phyloP scores from a whole-genome alignment of 148 eudicot genomes.

The Cornus kousa region DNA sequence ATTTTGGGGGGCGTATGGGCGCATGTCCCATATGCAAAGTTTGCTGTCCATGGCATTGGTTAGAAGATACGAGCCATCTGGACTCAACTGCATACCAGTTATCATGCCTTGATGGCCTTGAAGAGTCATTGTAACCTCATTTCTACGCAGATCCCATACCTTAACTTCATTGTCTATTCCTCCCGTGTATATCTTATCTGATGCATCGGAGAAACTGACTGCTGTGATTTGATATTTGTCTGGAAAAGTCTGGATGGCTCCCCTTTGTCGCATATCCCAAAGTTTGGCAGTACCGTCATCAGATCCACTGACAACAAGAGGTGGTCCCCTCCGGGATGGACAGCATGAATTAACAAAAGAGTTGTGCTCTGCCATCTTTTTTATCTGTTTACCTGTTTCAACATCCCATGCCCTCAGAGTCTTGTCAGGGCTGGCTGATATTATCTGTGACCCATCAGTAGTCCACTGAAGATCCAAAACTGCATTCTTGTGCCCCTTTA shows the following conservation, averaged over 20 bases:
- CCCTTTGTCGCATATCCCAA: constrained; percentile 97
- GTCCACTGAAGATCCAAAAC: constrained; percentile 95
- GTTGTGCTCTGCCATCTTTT: constrained; percentile 89
- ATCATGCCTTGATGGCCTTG: constrained; percentile 92
- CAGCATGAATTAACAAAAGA: constrained; percentile 88
- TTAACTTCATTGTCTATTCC: constrained; percentile 87
- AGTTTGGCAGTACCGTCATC: constrained; percentile 98
- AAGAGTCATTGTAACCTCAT: constrained; percentile 88
- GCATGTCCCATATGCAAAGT: constrained; percentile 95
- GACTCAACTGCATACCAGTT: constrained; percentile 90
- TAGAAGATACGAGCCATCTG: constrained; percentile 91
- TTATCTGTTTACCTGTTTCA: constrained; percentile 88
- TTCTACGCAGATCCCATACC: constrained; percentile 92
- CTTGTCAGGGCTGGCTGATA: constrained; percentile 93
- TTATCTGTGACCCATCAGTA: constrained; percentile 78
- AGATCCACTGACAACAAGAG: constrained; percentile 91
- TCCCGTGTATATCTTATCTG: constrained; percentile 88
- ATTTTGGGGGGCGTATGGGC: constrained; percentile 96
- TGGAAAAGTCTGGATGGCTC: constrained; percentile 93
- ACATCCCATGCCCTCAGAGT: constrained; percentile 96
- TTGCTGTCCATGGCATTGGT: constrained; percentile 91
- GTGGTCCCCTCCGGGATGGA: constrained; percentile 91
- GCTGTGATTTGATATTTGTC: constrained; percentile 95
- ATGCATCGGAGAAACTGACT: constrained; percentile 90
- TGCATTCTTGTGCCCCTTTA: constrained; percentile 96